Conservation (phyloP, 2,329 filamentous ascomycete genomes). For the Colletotrichum theobromicola region DNA sequence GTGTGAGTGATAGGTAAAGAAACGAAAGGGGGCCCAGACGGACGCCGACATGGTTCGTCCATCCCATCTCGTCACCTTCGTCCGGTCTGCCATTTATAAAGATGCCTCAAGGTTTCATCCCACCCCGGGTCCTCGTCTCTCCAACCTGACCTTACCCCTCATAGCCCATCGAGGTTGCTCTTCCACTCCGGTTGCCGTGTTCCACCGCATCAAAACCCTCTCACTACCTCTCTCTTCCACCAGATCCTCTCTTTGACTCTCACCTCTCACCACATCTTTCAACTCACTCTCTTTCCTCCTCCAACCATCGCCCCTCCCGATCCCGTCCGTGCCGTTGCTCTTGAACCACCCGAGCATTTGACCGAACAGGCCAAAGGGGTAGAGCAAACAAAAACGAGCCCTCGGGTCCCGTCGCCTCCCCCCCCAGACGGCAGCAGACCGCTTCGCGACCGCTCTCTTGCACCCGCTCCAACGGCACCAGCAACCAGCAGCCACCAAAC, state of each 20-base stretch:
- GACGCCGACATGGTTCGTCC: conserved; percentile 2
- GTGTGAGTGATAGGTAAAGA: neutral
- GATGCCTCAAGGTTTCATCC: neutral
- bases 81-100: neutral
- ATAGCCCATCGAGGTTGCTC: neutral
- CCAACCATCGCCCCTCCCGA: neutral
- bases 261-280: neutral
- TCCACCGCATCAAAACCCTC: neutral
- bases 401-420: neutral
- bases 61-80: neutral
- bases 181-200: neutral
- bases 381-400: neutral
- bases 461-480: neutral
- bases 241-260: neutral
- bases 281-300: neutral
- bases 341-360: conserved; percentile 1
- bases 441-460: neutral
- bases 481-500: neutral
- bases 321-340: neutral
- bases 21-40: neutral
- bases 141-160: neutral
- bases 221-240: neutral
- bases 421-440: neutral
- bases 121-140: neutral
- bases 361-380: neutral